Evolutionary conservation across 2,329 filamentous ascomycete species (phyloP), one percentile per base, ranked within the genome.

Genomic region (Ilyonectria destructans): DNA sequence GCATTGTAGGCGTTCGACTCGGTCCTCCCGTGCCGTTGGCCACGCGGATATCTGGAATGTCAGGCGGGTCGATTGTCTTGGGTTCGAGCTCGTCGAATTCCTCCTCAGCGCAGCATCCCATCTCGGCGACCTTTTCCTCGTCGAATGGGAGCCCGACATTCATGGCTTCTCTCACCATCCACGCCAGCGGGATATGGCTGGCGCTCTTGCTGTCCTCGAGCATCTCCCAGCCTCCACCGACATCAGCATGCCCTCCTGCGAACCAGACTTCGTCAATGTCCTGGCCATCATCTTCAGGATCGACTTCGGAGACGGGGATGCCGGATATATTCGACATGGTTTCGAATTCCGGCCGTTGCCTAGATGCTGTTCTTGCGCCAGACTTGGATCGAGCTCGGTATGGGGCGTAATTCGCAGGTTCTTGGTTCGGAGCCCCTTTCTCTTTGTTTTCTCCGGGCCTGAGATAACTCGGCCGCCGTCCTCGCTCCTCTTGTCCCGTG

Each of bases 251-350:
- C 12, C 91, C 90, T 9, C 93, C 93, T 0, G 93, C 86, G 74
- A 96, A 96, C 91, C 92, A 93, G 1, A 96, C 88, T 75, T 96
- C 93, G 67, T 93, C 88, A 55, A 96, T 92, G 71, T 96, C 92
- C 75, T 95, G 93, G 1, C 86, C 84, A 0, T 85, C 82, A 0
- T 83, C 84, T 6, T 84, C 82, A 0, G 83, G 82, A n/a, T 78
- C 70, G 2, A 68, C 59, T 5, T 79, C 77, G 19, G 74, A 77
- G 0, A 75, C 73, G 0, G 73, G 70, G 0, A 78, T 52, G 0
- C 76, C 77, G 0, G 82, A 82, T 1, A 74, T 54, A 12, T 79
- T 77, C 2, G 82, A 81, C 49, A 74, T 57, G 1, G 70, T 71
- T 23, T 80, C 71, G 1, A 75, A 69, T 4, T 80, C 76, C 5